These are phyloP conservation scores for Acer yangbiense DNA, from an alignment of 345 rosid genomes.

Conservation along the genomic window DNA sequence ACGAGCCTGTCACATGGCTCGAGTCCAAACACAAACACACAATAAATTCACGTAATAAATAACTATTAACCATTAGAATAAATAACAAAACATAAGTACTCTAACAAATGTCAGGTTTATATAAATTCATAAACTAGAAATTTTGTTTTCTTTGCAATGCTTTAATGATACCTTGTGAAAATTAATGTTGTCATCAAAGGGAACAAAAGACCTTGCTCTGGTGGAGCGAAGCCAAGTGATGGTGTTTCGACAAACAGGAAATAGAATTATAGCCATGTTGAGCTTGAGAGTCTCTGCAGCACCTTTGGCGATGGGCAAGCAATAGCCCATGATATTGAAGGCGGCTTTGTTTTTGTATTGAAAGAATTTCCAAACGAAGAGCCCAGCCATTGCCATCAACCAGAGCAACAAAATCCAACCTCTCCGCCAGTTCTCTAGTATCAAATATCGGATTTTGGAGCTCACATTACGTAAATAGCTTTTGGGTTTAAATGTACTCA, in stretches of 20 bases:
- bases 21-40: no score
- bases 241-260: constrained; percentile 93
- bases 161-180: constrained; percentile 68
- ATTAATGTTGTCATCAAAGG: constrained; percentile 85
- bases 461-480: constrained; percentile 35
- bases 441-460: constrained; percentile 44
- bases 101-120: not conserved
- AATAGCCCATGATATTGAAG: constrained; percentile 86
- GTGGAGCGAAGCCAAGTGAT: constrained; percentile 94
- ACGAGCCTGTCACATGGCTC: no score
- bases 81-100: no score
- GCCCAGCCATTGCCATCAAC: constrained; percentile 59
- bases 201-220: constrained; percentile 58
- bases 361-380: constrained; percentile 84
- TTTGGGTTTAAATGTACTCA: constrained; percentile 45
- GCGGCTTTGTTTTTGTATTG: constrained; percentile 73
- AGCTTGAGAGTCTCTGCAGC: constrained; percentile 97
- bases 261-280: constrained; percentile 94
- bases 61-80: no score
- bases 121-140: no score
- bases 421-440: constrained; percentile 84
- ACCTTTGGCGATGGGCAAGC: constrained; percentile 84
- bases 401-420: constrained; percentile 76
- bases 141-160: no score
- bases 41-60: no score